These are phyloP conservation scores for Ajuga reptans DNA, from an alignment of 305 asterid genomes.

Conservation along the genomic window DNA sequence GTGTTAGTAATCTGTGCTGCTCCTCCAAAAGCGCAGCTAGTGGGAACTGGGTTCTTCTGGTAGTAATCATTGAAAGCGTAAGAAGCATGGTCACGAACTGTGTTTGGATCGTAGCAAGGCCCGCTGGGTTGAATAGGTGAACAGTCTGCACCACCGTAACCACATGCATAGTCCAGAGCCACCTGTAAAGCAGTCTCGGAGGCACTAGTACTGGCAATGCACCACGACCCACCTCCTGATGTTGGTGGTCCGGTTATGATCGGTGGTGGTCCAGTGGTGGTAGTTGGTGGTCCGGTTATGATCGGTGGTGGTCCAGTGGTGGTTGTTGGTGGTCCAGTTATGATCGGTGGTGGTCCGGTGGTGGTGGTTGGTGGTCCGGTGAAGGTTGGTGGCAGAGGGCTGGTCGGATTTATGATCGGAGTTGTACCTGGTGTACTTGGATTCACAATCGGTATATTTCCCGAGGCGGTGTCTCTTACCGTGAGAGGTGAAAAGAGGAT, in stretches of 20 bases:
- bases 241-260: constrained; percentile 21
- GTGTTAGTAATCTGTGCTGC: constrained; percentile 40
- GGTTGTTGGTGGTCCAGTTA: constrained; percentile 15
- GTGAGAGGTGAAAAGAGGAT: constrained; percentile 34
- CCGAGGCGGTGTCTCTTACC: constrained; percentile 36
- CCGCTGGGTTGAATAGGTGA: constrained; percentile 40
- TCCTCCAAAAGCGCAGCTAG: constrained; percentile 58
- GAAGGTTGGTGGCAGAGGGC: constrained; percentile 34
- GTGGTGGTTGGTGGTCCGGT: constrained; percentile 22
- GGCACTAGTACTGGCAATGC: constrained; percentile 43
- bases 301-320: constrained; percentile 12
- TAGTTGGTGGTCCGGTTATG: constrained; percentile 1
- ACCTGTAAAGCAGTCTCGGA: constrained; percentile 52
- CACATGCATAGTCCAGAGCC: constrained; percentile 59
- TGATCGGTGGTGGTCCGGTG: constrained; percentile 2
- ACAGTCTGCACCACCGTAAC: constrained; percentile 52
- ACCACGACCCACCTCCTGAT: constrained; percentile 38
- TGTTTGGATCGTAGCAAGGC: constrained; percentile 43
- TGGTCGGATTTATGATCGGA: constrained; percentile 33
- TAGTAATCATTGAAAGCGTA: constrained; percentile 56
- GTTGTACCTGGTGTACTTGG: constrained; percentile 57
- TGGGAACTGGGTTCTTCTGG: constrained; percentile 53
- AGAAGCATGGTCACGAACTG: constrained; percentile 52
- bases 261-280: constrained; percentile 19
- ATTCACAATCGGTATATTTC: constrained; percentile 60